phyloP scores from a whole-genome alignment of 306 rosid genomes.

The Prinsepia uniflora region DNA sequence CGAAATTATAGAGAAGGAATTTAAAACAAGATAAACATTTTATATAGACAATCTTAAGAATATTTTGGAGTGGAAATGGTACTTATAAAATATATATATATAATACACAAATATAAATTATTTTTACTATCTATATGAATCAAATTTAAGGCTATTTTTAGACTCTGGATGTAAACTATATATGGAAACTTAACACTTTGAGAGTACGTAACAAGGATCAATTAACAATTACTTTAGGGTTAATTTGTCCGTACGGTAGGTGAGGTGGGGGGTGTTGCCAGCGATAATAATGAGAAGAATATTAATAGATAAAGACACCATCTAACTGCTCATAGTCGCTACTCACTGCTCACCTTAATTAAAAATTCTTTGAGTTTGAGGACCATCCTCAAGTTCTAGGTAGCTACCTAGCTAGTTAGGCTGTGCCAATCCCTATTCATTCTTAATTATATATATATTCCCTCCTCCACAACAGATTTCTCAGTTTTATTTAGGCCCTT shows the following conservation, averaged over 20 bases:
- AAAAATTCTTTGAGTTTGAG: too few relatives aligned
- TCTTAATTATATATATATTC: neutral
- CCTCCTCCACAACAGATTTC: neutral
- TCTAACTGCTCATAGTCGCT: conserved; percentile 12
- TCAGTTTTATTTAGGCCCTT: neutral
- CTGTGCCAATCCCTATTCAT: neutral
- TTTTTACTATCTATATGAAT: too few relatives aligned
- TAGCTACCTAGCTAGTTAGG: neutral
- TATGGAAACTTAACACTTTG: too few relatives aligned
- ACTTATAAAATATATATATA: too few relatives aligned
- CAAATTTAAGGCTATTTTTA: too few relatives aligned
- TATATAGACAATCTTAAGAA: too few relatives aligned
- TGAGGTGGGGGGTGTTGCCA: conserved; percentile 20
- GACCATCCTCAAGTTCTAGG: neutral
- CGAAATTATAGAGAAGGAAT: too few relatives aligned
- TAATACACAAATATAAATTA: too few relatives aligned
- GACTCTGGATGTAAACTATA: too few relatives aligned
- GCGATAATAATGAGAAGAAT: conserved; percentile 46
- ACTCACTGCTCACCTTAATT: neutral
- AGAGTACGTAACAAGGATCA: neutral
- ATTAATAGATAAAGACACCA: neutral
- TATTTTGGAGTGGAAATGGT: too few relatives aligned
- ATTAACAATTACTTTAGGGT: conserved; percentile 4
- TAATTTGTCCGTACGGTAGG: conserved; percentile 32
- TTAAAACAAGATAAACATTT: too few relatives aligned